Percentiles rank a stretch among this genome's conserved stretches.
Evolutionary conservation across 2,329 filamentous ascomycete genomes (phyloP).

Genomic region (Periconia sp.): DNA sequence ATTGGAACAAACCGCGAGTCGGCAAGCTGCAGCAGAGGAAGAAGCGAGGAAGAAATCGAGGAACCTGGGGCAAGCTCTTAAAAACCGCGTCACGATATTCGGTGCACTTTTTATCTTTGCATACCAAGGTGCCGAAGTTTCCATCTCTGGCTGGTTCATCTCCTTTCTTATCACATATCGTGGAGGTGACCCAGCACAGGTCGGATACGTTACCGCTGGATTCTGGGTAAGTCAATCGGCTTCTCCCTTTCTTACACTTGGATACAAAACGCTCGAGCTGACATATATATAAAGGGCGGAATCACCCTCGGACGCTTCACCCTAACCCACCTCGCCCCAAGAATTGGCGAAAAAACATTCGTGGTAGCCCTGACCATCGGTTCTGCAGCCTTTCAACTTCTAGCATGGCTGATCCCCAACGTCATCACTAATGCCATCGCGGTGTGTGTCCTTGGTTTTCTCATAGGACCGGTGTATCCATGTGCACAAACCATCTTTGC

Average conservation of each 20-base stretch:
- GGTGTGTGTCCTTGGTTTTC: slow-evolving; percentile 64
- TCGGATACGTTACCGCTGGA: slow-evolving; percentile 77
- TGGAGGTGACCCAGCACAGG: slow-evolving; percentile 66
- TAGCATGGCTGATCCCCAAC: slow-evolving; percentile 78
- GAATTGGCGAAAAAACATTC: slow-evolving; percentile 69
- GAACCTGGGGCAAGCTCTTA: slow-evolving; percentile 54
- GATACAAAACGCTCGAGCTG: neutral
- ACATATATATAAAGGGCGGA: slow-evolving; percentile 55
- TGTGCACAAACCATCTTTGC: slow-evolving; percentile 68
- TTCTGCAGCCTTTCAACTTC: slow-evolving; percentile 68
- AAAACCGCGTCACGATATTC: slow-evolving; percentile 64
- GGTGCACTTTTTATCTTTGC: slow-evolving; percentile 82
- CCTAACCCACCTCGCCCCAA: slow-evolving; percentile 66
- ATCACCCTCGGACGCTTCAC: slow-evolving; percentile 76
- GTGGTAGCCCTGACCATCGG: slow-evolving; percentile 65
- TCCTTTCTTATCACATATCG: slow-evolving; percentile 77
- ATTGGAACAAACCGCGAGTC: slow-evolving; percentile 48
- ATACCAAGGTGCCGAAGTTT: slow-evolving; percentile 84
- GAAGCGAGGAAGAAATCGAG: slow-evolving; percentile 49
- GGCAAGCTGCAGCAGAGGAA: slow-evolving; percentile 34
- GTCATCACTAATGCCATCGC: slow-evolving; percentile 57
- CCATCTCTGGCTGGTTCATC: slow-evolving; percentile 83
- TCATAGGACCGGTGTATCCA: slow-evolving; percentile 79
- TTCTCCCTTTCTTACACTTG: neutral
- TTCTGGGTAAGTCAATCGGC: slow-evolving; percentile 57